phyloP scores from a whole-genome alignment of 139 green algal species.

The Volvox africanus region DNA sequence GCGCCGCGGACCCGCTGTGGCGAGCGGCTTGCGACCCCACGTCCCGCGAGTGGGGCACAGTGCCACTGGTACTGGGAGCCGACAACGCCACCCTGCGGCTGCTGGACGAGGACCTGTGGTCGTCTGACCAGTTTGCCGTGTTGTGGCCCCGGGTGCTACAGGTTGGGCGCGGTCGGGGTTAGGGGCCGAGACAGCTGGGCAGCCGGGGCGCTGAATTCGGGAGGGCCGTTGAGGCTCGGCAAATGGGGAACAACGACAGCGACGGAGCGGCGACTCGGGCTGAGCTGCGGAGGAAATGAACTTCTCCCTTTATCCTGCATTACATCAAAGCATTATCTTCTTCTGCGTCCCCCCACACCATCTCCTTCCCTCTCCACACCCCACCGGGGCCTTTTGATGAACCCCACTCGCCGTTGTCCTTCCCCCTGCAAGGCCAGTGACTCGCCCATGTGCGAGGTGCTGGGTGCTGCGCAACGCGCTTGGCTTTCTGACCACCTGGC shows the following conservation, averaged over 20 bases:
- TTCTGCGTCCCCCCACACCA: too few relatives aligned
- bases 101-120: background rate
- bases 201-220: too few relatives aligned
- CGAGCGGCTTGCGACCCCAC: constrained; percentile 61
- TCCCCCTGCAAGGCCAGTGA: constrained; percentile 10
- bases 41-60: constrained; percentile 46
- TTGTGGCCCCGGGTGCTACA: constrained; percentile 36
- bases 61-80: constrained; percentile 41
- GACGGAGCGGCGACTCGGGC: too few relatives aligned
- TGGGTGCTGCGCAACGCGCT: constrained; percentile 61
- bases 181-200: too few relatives aligned
- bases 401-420: too few relatives aligned
- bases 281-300: too few relatives aligned
- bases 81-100: constrained; percentile 51
- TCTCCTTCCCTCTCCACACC: too few relatives aligned
- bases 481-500: constrained; percentile 62
- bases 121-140: background rate
- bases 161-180: background rate
- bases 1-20: constrained; percentile 41
- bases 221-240: too few relatives aligned
- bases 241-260: too few relatives aligned
- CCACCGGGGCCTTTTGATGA: too few relatives aligned
- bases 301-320: too few relatives aligned
- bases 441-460: constrained; percentile 63
- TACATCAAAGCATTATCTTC: too few relatives aligned